Percentiles rank a stretch among this genome's conserved stretches.
These are phyloP conservation scores for Ascocoryne sarcoides DNA, from an alignment of 2,329 filamentous ascomycete species.

Conservation along the genomic window DNA sequence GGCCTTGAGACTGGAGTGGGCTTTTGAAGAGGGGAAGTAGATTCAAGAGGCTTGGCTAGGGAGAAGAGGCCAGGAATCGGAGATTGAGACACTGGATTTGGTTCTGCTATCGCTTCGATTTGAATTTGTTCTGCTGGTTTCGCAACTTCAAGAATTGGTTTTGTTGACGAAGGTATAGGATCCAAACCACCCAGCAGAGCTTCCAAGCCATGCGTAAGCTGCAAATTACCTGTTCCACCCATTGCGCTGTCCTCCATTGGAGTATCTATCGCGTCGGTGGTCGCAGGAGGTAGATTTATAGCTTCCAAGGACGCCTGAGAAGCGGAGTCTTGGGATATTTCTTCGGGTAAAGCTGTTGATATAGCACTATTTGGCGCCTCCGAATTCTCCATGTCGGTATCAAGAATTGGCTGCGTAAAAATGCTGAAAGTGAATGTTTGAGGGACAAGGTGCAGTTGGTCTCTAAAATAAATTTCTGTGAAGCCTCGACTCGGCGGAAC, in stretches of 20 bases:
- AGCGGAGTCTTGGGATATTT: too few relatives aligned
- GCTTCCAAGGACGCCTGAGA: too few relatives aligned
- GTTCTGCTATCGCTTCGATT: neutral
- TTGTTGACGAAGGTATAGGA: neutral
- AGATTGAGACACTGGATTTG: neutral
- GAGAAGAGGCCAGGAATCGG: conserved; percentile 6
- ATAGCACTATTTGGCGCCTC: too few relatives aligned
- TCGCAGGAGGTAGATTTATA: neutral
- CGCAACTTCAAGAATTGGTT: neutral
- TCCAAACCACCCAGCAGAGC: conserved; percentile 21
- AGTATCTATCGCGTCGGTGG: neutral
- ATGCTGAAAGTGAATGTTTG: too few relatives aligned
- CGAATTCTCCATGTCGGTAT: too few relatives aligned
- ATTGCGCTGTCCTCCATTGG: neutral
- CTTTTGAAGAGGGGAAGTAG: neutral
- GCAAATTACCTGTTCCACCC: conserved; percentile 6
- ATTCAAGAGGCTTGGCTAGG: neutral
- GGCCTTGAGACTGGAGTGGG: too few relatives aligned
- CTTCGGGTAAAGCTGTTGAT: too few relatives aligned
- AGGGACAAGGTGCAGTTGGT: too few relatives aligned
- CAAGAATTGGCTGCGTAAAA: too few relatives aligned
- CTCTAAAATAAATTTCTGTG: too few relatives aligned
- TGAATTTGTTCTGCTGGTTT: neutral
- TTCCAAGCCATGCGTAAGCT: conserved; percentile 23
- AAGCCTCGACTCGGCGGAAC: too few relatives aligned